Evolutionary conservation across 495 filamentous ascomycete species (phyloP).

Genomic region (Neurospora sp.): DNA sequence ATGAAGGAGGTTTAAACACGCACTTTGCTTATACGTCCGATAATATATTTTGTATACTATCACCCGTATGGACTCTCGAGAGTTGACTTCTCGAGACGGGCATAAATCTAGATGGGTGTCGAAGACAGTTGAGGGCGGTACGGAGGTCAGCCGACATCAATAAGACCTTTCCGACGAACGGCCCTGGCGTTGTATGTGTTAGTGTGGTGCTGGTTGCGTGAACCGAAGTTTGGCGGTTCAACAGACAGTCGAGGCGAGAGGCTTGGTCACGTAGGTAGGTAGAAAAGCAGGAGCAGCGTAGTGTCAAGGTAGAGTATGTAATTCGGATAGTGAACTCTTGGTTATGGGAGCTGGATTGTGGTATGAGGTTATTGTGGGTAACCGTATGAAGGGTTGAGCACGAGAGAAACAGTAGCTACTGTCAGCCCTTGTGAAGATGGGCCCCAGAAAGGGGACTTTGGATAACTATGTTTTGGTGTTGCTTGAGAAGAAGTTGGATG

Average conservation of each 20-base stretch:
- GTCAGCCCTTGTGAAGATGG: background rate
- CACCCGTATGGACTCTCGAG: slow-evolving; percentile 61
- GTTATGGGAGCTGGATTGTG: background rate
- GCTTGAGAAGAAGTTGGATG: background rate
- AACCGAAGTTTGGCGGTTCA: background rate
- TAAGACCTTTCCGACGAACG: slow-evolving; percentile 25
- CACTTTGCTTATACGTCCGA: slow-evolving; percentile 24
- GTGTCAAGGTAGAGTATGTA: background rate
- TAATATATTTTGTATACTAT: slow-evolving; percentile 47
- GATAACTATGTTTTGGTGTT: background rate
- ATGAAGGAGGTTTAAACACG: slow-evolving; percentile 8
- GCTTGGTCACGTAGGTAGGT: background rate
- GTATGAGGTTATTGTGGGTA: background rate
- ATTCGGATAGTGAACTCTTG: background rate
- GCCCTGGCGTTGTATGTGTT: slow-evolving; percentile 7
- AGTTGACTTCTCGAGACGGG: slow-evolving; percentile 63
- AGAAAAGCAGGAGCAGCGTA: background rate
- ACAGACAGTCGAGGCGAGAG: background rate
- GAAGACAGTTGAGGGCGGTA: slow-evolving; percentile 56
- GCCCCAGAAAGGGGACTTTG: background rate
- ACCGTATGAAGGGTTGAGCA: background rate
- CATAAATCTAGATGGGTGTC: slow-evolving; percentile 61
- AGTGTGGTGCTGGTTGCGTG: background rate
- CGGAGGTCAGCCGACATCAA: slow-evolving; percentile 75
- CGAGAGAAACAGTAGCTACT: background rate